phyloP scores from a whole-genome alignment of 352 stramenopile genomes.

The Globisporangium radiosum region DNA sequence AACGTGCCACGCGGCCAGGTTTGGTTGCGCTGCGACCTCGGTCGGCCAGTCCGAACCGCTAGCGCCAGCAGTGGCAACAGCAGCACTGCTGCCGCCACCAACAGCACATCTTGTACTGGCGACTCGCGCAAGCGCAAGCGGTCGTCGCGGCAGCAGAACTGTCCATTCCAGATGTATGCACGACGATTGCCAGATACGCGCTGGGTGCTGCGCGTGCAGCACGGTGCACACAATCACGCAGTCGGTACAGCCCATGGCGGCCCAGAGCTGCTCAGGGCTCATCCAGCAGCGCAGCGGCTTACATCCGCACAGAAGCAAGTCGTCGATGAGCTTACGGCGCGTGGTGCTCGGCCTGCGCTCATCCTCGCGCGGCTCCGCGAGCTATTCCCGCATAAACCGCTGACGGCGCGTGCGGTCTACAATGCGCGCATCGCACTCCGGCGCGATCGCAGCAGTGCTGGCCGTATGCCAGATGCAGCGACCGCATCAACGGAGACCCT shows the following conservation, averaged over 20 bases:
- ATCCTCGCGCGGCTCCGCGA: conserved; percentile 36
- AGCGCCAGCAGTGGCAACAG: neutral
- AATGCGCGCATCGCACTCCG: conserved; percentile 42
- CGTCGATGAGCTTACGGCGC: conserved; percentile 28
- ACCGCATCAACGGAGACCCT: neutral
- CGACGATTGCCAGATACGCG: conserved; percentile 18
- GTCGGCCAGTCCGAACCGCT: conserved; percentile 14
- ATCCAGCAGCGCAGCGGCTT: conserved; percentile 26
- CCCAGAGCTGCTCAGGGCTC: conserved; percentile 18
- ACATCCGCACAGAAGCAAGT: conserved; percentile 32
- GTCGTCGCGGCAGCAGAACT: conserved; percentile 26
- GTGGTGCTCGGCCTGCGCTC: conserved; percentile 21
- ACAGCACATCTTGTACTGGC: neutral
- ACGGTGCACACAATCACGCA: conserved; percentile 30
- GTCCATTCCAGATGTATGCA: conserved; percentile 37
- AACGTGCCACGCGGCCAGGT: conserved; percentile 39
- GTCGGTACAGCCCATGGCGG: neutral
- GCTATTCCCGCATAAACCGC: conserved; percentile 29
- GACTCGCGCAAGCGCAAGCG: conserved; percentile 25
- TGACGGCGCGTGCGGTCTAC: conserved; percentile 52
- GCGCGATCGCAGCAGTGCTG: conserved; percentile 22
- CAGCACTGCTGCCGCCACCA: neutral
- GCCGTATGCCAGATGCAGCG: conserved; percentile 19
- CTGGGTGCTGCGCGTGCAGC: conserved; percentile 30
- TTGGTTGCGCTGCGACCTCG: conserved; percentile 42